These are phyloP conservation scores for Elongisporangium senticosum DNA, from an alignment of 352 stramenopile genomes.

Conservation along the genomic window DNA sequence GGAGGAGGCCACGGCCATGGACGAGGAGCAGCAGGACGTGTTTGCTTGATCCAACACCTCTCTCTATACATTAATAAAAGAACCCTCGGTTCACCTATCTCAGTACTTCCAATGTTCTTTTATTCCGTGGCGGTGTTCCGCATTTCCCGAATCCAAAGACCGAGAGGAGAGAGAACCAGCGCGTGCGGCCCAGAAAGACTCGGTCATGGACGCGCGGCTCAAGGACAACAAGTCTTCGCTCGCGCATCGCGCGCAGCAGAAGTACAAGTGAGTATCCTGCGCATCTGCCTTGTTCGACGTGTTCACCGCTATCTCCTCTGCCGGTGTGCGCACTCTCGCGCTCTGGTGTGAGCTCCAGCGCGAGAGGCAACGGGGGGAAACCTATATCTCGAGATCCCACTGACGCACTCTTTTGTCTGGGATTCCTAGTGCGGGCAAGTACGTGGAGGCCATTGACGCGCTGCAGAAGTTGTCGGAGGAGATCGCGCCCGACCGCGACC, in stretches of 20 bases:
- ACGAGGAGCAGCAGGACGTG: constrained; percentile 90
- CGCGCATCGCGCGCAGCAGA: constrained; percentile 80
- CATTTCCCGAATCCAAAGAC: not conserved
- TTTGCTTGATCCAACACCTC: constrained; percentile 38
- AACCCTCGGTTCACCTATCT: not conserved
- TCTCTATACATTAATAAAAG: not conserved
- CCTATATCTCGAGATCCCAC: not conserved
- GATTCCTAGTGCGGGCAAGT: constrained; percentile 62
- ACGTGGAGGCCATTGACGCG: constrained; percentile 78
- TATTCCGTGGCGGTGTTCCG: not conserved
- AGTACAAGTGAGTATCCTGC: constrained; percentile 67
- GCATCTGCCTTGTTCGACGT: not conserved
- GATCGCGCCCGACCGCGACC: constrained; percentile 63
- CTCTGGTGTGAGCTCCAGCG: not conserved
- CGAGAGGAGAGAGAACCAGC: not conserved
- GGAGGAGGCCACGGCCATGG: constrained; percentile 78
- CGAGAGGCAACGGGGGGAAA: not conserved
- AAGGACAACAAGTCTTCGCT: constrained; percentile 87
- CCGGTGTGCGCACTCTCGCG: not conserved
- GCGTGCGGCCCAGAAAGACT: not conserved
- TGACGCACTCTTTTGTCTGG: not conserved
- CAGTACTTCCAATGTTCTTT: not conserved
- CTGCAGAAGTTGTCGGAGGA: constrained; percentile 81
- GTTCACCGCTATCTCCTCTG: not conserved
- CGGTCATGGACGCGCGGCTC: constrained; percentile 25